These are phyloP conservation scores for Lentinula edodes DNA, from an alignment of 768 basidiomycete species.

Conservation along the genomic window DNA sequence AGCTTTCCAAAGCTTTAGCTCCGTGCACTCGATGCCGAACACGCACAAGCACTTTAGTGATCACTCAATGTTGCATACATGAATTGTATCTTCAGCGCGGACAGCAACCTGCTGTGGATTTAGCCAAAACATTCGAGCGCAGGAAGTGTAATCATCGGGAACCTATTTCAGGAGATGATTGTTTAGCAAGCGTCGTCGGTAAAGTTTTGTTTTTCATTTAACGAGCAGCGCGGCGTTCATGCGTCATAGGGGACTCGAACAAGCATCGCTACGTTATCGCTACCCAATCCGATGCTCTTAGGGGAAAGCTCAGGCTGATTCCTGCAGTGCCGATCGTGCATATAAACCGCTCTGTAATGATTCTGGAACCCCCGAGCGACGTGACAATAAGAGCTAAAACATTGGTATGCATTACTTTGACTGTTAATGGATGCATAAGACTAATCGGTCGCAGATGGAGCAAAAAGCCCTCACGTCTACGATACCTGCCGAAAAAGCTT, in stretches of 20 bases:
- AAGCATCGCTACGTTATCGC: conserved; percentile 92
- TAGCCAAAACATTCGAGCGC: conserved; percentile 91
- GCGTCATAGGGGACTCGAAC: conserved; percentile 62
- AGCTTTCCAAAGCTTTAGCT: conserved; percentile 26
- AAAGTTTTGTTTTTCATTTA: conserved; percentile 15
- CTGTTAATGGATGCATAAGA: background rate
- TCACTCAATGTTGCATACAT: conserved; percentile 96
- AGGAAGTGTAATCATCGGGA: conserved; percentile 93
- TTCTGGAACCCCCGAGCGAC: conserved; percentile 86
- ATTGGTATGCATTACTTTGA: conserved; percentile 27
- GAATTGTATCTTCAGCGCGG: conserved; percentile 82
- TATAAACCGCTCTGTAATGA: conserved; percentile 87
- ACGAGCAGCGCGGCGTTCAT: background rate
- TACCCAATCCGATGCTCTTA: conserved; percentile 72
- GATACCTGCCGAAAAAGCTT: conserved; percentile 39
- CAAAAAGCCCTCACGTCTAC: conserved; percentile 49
- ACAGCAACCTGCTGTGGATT: conserved; percentile 72
- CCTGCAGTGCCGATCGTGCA: conserved; percentile 89
- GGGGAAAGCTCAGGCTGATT: conserved; percentile 60
- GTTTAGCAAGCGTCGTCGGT: conserved; percentile 81
- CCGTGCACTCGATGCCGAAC: conserved; percentile 18
- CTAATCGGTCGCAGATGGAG: conserved; percentile 44
- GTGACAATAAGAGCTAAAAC: conserved; percentile 68
- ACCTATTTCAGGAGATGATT: conserved; percentile 80
- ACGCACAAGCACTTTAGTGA: conserved; percentile 70